Evolutionary conservation across 495 filamentous ascomycete genomes (phyloP).

Genomic region (Penicillium canariense): DNA sequence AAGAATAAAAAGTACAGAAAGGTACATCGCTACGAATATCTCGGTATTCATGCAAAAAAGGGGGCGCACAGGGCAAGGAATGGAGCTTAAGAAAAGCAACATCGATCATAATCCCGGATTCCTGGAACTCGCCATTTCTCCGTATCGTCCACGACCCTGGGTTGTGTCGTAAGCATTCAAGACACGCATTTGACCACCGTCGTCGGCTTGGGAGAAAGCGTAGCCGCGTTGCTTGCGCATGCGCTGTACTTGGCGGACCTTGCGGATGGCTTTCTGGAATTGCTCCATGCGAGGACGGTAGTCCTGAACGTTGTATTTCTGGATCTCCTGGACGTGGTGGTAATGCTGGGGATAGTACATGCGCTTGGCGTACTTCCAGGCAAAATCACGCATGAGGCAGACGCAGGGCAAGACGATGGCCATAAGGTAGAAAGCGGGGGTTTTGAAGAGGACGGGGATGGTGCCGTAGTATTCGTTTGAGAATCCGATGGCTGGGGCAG

Average conservation of each 20-base stretch:
- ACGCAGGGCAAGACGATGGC: conserved; percentile 73
- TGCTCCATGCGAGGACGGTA: conserved; percentile 99
- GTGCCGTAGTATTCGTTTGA: conserved; percentile 84
- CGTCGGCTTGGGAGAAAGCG: conserved; percentile 96
- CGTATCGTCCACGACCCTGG: conserved; percentile 82
- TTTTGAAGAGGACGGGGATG: conserved; percentile 73
- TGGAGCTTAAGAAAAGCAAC: conserved; percentile 15
- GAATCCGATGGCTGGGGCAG: conserved; percentile 81
- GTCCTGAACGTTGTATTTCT: conserved; percentile 99
- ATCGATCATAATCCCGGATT: conserved; percentile 34
- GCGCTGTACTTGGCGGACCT: conserved; percentile 95
- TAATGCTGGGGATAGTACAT: conserved; percentile 97
- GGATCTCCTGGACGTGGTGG: conserved; percentile 99
- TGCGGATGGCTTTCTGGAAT: conserved; percentile 99
- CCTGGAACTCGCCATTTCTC: conserved; percentile 87
- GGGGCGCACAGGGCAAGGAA: conserved; percentile 15
- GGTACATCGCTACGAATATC: conserved; percentile 17
- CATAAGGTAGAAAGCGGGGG: conserved; percentile 89
- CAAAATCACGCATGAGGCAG: conserved; percentile 86
- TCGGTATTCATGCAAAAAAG: conserved; percentile 17
- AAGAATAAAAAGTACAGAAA: conserved; percentile 20
- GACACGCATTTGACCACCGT: conserved; percentile 75
- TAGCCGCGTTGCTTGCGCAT: conserved; percentile 99
- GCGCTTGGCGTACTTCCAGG: conserved; percentile 81
- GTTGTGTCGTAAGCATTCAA: conserved; percentile 98